These are phyloP conservation scores for Calonectria multiphialidica DNA, from an alignment of 2,329 filamentous ascomycete species.

Conservation along the genomic window DNA sequence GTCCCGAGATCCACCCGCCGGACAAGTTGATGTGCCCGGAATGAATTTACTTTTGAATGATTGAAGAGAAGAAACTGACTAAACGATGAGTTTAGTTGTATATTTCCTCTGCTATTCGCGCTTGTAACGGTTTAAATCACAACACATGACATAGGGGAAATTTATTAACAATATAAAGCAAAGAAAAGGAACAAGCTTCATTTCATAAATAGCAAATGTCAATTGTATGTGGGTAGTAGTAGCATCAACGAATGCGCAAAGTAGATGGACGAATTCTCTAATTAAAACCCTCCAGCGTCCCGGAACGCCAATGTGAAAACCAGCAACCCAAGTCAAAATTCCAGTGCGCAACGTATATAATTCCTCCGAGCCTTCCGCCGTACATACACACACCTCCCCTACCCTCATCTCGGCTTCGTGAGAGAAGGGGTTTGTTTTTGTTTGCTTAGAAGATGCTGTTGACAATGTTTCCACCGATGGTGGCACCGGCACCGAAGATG, in stretches of 20 bases:
- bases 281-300: constrained; percentile 19
- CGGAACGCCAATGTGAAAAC: constrained; percentile 29
- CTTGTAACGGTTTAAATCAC: too few relatives aligned
- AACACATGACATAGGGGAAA: neutral
- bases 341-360: neutral
- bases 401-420: neutral
- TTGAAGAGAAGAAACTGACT: neutral
- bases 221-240: neutral
- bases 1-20: neutral
- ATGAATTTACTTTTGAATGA: neutral
- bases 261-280: constrained; percentile 12
- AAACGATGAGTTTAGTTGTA: neutral
- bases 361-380: neutral
- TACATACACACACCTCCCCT: neutral
- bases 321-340: neutral
- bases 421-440: neutral
- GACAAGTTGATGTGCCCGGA: neutral
- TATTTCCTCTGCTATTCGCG: neutral
- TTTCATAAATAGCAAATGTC: neutral
- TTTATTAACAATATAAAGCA: neutral
- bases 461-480: constrained; percentile 89
- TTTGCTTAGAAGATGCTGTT: constrained; percentile 84
- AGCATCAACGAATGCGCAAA: constrained; percentile 6
- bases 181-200: neutral
- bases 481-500: constrained; percentile 93